Evolutionary conservation across 108 stramenopile genomes (phyloP), one percentile per base, ranked within the genome.

Genomic region (Nannochloropsis salina): DNA sequence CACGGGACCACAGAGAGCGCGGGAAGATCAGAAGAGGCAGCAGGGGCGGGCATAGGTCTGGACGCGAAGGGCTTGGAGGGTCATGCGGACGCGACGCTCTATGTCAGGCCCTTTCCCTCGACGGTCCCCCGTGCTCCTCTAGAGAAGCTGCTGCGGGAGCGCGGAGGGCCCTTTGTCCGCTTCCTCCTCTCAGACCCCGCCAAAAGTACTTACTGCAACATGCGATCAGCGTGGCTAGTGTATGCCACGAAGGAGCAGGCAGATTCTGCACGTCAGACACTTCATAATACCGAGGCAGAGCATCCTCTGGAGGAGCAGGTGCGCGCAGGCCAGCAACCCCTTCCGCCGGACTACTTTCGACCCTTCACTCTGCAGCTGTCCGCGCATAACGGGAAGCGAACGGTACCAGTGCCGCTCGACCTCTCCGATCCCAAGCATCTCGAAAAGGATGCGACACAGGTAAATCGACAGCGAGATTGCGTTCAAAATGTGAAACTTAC

Each of bases 111-210:
- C 2, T 74, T 74, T 6, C 3, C 61, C n/a, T 74, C 61, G 2
- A n/a, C 61, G 3, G 61, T 74, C 61, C 61, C 61, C 61, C 61
- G 61, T 74, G 61, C 61, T 15, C 61, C 61, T 1, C 61, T 74
- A 15, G 61, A 74, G 61, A n/a, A 15, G 3, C 8, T 74, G 8
- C 6, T 74, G 61, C 3, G 61, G 61, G 61, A 74, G 61, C 15
- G 61, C 15, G 61, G 61, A n/a, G 61, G 61, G 2, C 61, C 61
- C n/a, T 74, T 74, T n/a, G 20, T 74, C 61, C 61, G 61, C 0
- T 74, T 74, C 61, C 61, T 74, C 6, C 61, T 74, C 20, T 74
- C 61, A n/a, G 61, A 74, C 61, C 61, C 61, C 61, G 61, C 61
- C 20, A 74, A 74, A 74, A 74, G n/a, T n/a, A 74, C 61, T 2